Conservation (phyloP, 2,329 filamentous ascomycete genomes). For the Aspergillus cejpii region DNA sequence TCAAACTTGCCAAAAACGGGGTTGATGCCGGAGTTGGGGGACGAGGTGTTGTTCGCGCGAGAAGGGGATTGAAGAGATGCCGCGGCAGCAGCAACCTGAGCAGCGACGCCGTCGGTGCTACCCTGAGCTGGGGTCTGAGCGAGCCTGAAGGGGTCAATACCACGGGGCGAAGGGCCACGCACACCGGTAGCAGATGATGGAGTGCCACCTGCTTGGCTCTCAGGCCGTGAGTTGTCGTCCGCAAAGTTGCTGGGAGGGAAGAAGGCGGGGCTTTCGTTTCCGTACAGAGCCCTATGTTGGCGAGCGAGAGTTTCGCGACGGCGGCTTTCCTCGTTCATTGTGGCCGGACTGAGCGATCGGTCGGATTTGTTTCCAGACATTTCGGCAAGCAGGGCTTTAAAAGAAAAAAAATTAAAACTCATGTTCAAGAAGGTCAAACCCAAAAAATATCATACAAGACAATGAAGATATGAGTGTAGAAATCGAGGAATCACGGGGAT, state of each 20-base stretch:
- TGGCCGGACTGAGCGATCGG: slow-evolving; percentile 73
- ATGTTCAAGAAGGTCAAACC: slow-evolving; percentile 31
- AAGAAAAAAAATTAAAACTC: slow-evolving; percentile 38
- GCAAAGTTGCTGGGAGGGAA: slow-evolving; percentile 61
- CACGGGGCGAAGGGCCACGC: slow-evolving; percentile 71
- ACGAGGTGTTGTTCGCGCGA: slow-evolving; percentile 76
- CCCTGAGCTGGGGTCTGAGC: slow-evolving; percentile 44
- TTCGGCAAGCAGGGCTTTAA: slow-evolving; percentile 58
- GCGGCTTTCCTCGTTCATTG: slow-evolving; percentile 92
- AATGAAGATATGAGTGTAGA: slow-evolving; percentile 38
- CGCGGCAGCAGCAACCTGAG: slow-evolving; percentile 39
- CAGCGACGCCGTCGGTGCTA: slow-evolving; percentile 46
- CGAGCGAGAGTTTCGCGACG: slow-evolving; percentile 92
- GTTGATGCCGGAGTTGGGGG: slow-evolving; percentile 51
- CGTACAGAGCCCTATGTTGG: slow-evolving; percentile 90
- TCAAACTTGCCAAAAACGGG: slow-evolving; percentile 53
- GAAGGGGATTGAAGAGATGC: slow-evolving; percentile 50
- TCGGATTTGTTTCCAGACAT: slow-evolving; percentile 72
- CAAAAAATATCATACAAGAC: slow-evolving; percentile 41
- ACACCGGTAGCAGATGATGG: slow-evolving; percentile 53
- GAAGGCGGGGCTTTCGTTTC: slow-evolving; percentile 61
- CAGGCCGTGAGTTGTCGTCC: slow-evolving; percentile 61
- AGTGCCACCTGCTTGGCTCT: slow-evolving; percentile 58
- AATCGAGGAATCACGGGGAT: slow-evolving; percentile 31
- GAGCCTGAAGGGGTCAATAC: slow-evolving; percentile 63